Evolutionary conservation across 345 rosid species (phyloP).

Genomic region (Erodium maritimum): DNA sequence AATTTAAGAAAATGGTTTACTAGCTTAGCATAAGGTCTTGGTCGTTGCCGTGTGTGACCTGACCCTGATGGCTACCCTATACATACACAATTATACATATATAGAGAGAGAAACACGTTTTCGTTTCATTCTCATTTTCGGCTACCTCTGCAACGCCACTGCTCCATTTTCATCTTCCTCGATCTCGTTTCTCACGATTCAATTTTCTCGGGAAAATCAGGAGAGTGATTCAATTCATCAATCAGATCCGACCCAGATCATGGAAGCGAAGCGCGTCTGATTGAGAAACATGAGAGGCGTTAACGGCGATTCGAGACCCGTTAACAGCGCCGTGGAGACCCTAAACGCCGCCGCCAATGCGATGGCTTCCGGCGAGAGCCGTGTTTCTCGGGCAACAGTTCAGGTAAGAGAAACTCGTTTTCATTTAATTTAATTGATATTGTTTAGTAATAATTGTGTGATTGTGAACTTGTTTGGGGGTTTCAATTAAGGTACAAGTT

Average conservation of each 20-base stretch:
- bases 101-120: background rate
- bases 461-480: background rate
- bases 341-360: slow-evolving; percentile 85
- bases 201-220: slow-evolving; percentile 8
- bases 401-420: slow-evolving; percentile 23
- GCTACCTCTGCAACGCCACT: no score
- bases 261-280: background rate
- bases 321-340: slow-evolving; percentile 42
- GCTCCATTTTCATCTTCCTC: background rate
- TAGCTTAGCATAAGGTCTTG: background rate
- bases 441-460: background rate
- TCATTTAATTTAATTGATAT: background rate
- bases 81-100: slow-evolving; percentile 3
- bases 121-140: background rate
- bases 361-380: slow-evolving; percentile 68
- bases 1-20: no score
- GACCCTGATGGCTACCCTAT: slow-evolving; percentile 9
- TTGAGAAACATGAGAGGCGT: slow-evolving; percentile 33
- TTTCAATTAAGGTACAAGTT: background rate
- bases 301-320: slow-evolving; percentile 25
- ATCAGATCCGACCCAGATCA: slow-evolving; percentile 11
- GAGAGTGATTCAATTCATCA: slow-evolving; percentile 13
- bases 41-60: slow-evolving; percentile 76
- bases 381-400: slow-evolving; percentile 42
- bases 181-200: slow-evolving; percentile 2